A percentile compares a stretch with the other conserved stretches of the same genome.
Conservation (phyloP, 306 rosid species). For the Trifolium fragiferum region DNA sequence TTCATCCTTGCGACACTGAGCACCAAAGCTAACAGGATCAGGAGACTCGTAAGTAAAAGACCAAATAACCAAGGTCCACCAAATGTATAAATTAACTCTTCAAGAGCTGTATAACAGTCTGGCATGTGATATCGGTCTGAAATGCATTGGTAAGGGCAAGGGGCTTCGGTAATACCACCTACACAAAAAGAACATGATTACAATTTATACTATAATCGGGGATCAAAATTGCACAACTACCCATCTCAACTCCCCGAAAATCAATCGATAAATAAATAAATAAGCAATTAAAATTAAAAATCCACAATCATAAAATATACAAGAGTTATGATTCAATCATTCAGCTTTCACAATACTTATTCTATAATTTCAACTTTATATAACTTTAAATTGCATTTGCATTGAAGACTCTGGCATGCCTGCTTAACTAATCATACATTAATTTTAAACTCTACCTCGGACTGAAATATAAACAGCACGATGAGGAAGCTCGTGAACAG, state of each 20-base stretch:
- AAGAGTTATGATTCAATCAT: not conserved
- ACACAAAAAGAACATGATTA: conserved; percentile 34
- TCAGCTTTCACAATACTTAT: conserved; percentile 15
- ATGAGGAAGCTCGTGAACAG: conserved; percentile 75
- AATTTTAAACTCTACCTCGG: conserved; percentile 69
- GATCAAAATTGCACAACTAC: not conserved
- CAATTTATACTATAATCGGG: conserved; percentile 9
- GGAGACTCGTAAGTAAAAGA: conserved; percentile 81
- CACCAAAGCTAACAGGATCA: conserved; percentile 88
- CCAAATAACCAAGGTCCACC: conserved; percentile 99
- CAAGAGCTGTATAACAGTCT: conserved; percentile 90
- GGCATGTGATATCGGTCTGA: conserved; percentile 99
- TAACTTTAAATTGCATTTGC: conserved; percentile 15
- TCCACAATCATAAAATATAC: conserved; percentile 2
- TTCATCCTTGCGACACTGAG: conserved; percentile 96
- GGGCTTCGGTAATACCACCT: conserved; percentile 88
- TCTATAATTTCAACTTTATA: conserved; percentile 12
- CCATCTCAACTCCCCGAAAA: not conserved
- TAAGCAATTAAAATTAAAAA: not conserved
- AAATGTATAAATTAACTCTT: conserved; percentile 92
- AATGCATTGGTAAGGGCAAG: conserved; percentile 92
- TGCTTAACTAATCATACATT: conserved; percentile 34
- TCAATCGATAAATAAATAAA: not conserved
- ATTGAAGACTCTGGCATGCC: conserved; percentile 3
- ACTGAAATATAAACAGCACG: conserved; percentile 78